These are phyloP conservation scores for Mycena pura DNA, from an alignment of 768 basidiomycete species.

Conservation along the genomic window DNA sequence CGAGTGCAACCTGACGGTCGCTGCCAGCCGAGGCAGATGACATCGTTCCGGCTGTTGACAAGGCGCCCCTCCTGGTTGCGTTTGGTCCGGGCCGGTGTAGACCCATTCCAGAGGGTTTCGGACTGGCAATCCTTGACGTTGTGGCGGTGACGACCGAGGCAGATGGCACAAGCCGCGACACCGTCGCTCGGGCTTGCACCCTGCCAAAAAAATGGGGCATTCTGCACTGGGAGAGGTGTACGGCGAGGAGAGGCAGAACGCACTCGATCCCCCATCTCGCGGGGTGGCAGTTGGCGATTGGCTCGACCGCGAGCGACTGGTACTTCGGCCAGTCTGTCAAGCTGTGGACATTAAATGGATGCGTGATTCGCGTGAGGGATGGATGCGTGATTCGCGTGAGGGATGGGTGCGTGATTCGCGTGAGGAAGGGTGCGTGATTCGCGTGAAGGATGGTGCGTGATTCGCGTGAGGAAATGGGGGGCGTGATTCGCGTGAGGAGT, in stretches of 20 bases:
- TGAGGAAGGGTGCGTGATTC: no score
- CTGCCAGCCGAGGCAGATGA: background rate
- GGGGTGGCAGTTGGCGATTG: background rate
- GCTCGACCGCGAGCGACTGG: background rate
- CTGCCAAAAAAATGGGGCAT: constrained; percentile 12
- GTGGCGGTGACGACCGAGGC: constrained; percentile 40
- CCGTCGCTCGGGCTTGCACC: background rate
- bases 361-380: no score
- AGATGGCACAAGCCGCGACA: constrained; percentile 39
- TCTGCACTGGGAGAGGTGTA: no score
- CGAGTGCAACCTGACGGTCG: background rate
- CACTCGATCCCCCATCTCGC: background rate
- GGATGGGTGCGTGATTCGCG: no score
- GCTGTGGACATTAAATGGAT: no score
- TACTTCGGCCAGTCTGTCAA: background rate
- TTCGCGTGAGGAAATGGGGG: no score
- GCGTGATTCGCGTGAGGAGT: background rate
- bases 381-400: no score
- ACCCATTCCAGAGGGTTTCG: background rate
- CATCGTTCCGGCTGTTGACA: no score
- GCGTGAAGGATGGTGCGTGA: no score
- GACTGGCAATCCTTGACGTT: constrained; percentile 27
- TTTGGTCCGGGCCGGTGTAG: background rate
- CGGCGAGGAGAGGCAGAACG: background rate
- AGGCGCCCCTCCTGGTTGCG: no score